Conservation (phyloP, 345 rosid species). For the Clarkia xantiana region DNA sequence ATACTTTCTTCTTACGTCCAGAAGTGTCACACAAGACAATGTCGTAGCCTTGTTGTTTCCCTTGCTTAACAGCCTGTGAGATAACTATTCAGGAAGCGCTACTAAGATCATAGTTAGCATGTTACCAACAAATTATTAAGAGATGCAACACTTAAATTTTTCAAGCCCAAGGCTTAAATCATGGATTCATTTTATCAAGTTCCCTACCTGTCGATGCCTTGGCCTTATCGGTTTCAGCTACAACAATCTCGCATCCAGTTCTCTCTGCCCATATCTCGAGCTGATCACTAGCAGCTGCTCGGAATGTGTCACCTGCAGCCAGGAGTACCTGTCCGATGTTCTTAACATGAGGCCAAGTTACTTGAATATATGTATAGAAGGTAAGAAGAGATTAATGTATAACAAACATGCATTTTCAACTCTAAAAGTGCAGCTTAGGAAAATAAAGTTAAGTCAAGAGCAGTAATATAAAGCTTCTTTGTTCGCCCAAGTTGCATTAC, state of each 20-base stretch:
- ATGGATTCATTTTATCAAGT: background rate
- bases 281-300: constrained; percentile 97
- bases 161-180: constrained; percentile 2
- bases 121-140: background rate
- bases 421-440: no score
- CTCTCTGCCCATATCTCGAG: constrained; percentile 96
- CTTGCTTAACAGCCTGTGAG: constrained; percentile 83
- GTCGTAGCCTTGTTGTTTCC: constrained; percentile 77
- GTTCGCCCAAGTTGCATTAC: no score
- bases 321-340: constrained; percentile 56
- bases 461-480: background rate
- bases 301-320: constrained; percentile 98
- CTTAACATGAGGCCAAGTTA: constrained; percentile 14
- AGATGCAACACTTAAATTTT: background rate
- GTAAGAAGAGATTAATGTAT: no score
- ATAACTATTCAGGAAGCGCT: constrained; percentile 68
- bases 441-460: background rate
- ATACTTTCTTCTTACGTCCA: constrained; percentile 55
- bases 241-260: constrained; percentile 80
- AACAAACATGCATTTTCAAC: no score
- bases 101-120: constrained; percentile 22
- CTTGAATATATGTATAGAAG: no score
- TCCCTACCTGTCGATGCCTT: constrained; percentile 78
- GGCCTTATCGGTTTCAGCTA: constrained; percentile 57
- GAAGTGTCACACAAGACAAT: constrained; percentile 87